These are phyloP conservation scores for Trametes villosa DNA, from an alignment of 768 basidiomycete genomes.

Conservation along the genomic window DNA sequence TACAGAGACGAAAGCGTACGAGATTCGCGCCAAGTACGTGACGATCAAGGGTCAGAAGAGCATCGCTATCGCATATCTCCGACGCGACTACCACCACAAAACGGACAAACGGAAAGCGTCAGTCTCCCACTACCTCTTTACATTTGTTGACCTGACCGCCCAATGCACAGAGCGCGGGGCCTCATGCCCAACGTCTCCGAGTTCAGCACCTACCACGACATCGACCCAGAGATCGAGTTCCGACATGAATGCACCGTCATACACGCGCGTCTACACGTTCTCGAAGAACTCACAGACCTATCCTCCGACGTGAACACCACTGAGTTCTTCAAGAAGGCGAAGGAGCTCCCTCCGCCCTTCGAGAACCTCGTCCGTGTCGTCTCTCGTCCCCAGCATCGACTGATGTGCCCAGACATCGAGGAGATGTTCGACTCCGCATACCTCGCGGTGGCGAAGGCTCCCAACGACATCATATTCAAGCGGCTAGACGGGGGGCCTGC, in stretches of 20 bases:
- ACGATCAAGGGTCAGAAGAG: constrained; percentile 41
- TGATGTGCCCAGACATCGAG: no score
- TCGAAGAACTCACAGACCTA: constrained; percentile 52
- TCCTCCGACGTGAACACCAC: constrained; percentile 41
- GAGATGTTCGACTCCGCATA: no score
- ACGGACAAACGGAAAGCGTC: constrained; percentile 4
- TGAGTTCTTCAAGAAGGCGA: constrained; percentile 43
- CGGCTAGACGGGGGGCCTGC: no score
- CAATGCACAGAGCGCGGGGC: not conserved
- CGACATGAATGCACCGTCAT: constrained; percentile 51
- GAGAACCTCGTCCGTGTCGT: no score
- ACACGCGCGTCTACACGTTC: constrained; percentile 43
- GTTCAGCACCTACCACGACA: constrained; percentile 40
- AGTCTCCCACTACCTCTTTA: not conserved
- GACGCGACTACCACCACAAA: constrained; percentile 37
- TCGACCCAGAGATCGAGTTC: constrained; percentile 49
- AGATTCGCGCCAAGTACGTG: constrained; percentile 66
- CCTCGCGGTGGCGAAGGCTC: no score
- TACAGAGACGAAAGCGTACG: constrained; percentile 56
- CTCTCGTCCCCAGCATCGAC: no score
- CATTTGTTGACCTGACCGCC: no score
- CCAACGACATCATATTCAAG: no score
- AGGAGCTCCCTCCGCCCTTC: constrained; percentile 45
- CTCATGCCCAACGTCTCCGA: constrained; percentile 38
- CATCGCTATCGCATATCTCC: constrained; percentile 59